Percentiles rank a stretch among this genome's conserved stretches.
phyloP scores from a whole-genome alignment of 768 basidiomycete genomes.

The Cyathus striatus region DNA sequence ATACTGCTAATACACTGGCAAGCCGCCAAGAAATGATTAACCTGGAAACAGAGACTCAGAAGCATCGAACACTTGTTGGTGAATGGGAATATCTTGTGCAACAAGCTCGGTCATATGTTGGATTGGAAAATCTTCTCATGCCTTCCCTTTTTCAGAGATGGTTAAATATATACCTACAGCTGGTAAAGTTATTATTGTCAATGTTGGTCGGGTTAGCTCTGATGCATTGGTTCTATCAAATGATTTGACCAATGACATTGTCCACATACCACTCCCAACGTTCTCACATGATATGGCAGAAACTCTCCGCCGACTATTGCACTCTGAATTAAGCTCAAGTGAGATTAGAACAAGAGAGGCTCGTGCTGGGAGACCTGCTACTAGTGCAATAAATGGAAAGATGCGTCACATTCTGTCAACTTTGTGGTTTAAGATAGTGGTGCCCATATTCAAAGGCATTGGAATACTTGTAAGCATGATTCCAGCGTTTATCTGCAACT shows the following conservation, averaged over 20 bases:
- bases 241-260: too few relatives aligned
- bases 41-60: slow-evolving; percentile 6
- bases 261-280: background rate
- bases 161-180: slow-evolving; percentile 1
- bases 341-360: background rate
- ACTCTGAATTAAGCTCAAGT: background rate
- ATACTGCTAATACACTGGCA: background rate
- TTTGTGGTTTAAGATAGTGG: too few relatives aligned
- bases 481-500: background rate
- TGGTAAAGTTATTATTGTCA: slow-evolving; percentile 9
- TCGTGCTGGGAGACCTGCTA: too few relatives aligned
- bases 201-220: slow-evolving; percentile 3
- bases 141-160: slow-evolving; percentile 4
- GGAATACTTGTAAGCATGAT: background rate
- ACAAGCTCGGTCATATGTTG: too few relatives aligned
- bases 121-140: slow-evolving; percentile 3
- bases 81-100: slow-evolving; percentile 2
- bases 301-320: background rate
- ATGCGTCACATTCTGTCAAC: too few relatives aligned
- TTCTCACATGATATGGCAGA: background rate
- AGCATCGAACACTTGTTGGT: slow-evolving; percentile 13
- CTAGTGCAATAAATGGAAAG: too few relatives aligned
- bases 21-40: slow-evolving; percentile 2
- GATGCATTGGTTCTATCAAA: background rate
- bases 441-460: too few relatives aligned